Percentiles rank a stretch among this genome's conserved stretches.
Conservation (phyloP, 108 stramenopile genomes). For the Nannochloropsis oceanica region DNA sequence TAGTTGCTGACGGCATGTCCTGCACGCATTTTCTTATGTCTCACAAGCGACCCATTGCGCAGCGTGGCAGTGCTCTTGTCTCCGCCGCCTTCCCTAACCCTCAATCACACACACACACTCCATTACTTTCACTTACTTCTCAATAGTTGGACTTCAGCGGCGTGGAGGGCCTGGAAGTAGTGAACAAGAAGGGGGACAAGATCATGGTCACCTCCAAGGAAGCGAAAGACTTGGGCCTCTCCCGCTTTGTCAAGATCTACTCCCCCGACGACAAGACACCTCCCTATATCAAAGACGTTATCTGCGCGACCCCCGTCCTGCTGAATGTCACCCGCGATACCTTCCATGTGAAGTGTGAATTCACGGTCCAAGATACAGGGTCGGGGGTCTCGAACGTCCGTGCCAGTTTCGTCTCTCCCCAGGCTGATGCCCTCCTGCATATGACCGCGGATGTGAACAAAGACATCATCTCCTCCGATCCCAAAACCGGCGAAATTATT, state of each 20-base stretch:
- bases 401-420: not conserved
- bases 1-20: too few relatives aligned
- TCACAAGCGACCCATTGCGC: too few relatives aligned
- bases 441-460: not conserved
- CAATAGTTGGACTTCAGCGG: not conserved
- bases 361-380: not conserved
- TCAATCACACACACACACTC: too few relatives aligned
- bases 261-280: not conserved
- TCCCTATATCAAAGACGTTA: not conserved
- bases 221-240: not conserved
- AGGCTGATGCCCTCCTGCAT: not conserved
- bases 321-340: not conserved
- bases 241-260: not conserved
- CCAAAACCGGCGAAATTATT: not conserved
- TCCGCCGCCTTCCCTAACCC: too few relatives aligned
- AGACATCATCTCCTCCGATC: not conserved
- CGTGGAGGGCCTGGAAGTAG: not conserved
- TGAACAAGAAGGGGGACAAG: not conserved
- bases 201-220: not conserved
- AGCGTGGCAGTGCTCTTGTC: too few relatives aligned
- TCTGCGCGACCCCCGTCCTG: not conserved
- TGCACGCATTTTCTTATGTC: too few relatives aligned
- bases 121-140: too few relatives aligned
- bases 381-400: not conserved
- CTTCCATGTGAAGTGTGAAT: not conserved